These are phyloP conservation scores for Petunia secreta DNA, from an alignment of 257 asterid species.

Conservation along the genomic window DNA sequence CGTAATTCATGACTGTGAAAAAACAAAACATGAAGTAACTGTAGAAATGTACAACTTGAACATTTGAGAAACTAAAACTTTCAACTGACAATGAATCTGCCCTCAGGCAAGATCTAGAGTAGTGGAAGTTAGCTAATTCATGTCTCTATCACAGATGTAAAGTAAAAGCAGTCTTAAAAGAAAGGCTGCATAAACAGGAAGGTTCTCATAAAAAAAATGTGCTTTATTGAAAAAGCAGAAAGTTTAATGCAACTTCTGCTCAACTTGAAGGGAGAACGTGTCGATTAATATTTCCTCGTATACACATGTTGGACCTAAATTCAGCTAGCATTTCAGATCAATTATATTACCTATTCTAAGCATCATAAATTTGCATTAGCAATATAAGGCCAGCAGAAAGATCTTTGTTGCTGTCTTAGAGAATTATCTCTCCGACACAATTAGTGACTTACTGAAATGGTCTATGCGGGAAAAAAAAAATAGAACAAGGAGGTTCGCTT, in stretches of 20 bases:
- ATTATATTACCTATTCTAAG: neutral
- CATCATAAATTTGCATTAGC: neutral
- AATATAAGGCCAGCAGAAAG: neutral
- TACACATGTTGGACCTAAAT: constrained; percentile 12
- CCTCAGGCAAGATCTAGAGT: neutral
- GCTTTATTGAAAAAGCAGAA: neutral
- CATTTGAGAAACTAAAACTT: neutral
- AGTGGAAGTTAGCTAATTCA: constrained; percentile 2
- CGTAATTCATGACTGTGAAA: constrained; percentile 83
- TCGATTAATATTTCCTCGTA: neutral
- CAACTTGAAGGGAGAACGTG: neutral
- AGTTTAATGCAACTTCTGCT: constrained; percentile 13
- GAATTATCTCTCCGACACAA: neutral
- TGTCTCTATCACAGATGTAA: neutral
- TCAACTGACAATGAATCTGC: constrained; percentile 5
- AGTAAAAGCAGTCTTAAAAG: neutral
- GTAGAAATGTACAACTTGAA: constrained; percentile 10
- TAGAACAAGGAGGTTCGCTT: neutral
- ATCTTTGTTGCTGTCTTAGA: neutral
- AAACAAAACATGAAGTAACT: constrained; percentile 12
- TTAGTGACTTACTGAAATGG: neutral
- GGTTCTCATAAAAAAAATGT: neutral
- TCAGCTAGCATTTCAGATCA: neutral
- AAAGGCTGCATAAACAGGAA: neutral
- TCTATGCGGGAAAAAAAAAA: neutral